Evolutionary conservation across 768 basidiomycete genomes (phyloP), one percentile per base, ranked within the genome.

Genomic region (Cytidiella melzeri): DNA sequence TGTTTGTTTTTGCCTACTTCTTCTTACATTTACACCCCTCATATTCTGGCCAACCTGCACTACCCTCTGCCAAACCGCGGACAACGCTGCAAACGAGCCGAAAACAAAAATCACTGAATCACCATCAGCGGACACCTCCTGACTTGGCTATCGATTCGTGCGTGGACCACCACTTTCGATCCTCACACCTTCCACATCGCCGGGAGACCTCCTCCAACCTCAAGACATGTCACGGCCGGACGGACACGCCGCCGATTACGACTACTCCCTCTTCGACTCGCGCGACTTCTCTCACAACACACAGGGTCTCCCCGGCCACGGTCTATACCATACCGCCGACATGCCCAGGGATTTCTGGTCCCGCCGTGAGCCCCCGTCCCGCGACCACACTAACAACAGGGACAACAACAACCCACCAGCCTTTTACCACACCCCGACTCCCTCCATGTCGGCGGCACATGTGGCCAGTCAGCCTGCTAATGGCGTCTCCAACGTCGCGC

Each of bases 201-300:
- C 27, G 43, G 30, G 30, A 15, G 30, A 34, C n/a, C 26, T 43
- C 39, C 41, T 50, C 46, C 12, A 11, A 23, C 39, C 37, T 46
- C 46, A 59, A 40, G 36, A 37, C 30, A 63, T 63, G 62, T 63
- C 62, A 58, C 62, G 58, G 44, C 53, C 56, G n/a, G 58, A 63
- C 24, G 27, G 54, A 7, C 62, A 60, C 56, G 25, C 52, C 15
- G 50, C 54, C 27, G 54, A 60, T 25, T 61, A 55, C 48, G 60
- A 63, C 53, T 55, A 56, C 41, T 43, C 50, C 40, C 27, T 43
- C 26, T 59, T 49, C 48, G 59, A 60, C 36, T 42, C 50, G 38
- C 51, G 57, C 48, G 51, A 51, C 47, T 47, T 56, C 41, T 52
- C 49, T 11, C 45, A 42, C 36, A 41, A 48, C 41, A 24, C 41